Evolutionary conservation across 2,329 filamentous ascomycete genomes (phyloP).

Genomic region (Tolypocladium nubicola): DNA sequence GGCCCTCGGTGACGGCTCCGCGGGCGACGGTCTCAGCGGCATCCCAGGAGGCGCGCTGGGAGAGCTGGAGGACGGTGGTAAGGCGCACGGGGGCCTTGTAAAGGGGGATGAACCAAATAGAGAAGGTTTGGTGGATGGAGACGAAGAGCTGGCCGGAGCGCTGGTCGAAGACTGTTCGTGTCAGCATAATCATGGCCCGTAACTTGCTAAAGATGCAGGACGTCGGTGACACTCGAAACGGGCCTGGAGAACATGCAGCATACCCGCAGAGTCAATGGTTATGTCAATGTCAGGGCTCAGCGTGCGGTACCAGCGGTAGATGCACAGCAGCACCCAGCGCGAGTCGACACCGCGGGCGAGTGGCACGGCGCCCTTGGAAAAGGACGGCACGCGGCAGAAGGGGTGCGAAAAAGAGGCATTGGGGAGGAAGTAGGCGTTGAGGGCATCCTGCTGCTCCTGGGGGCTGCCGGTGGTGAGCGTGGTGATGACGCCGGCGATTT

Average conservation of each 20-base stretch:
- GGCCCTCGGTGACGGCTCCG: slow-evolving; percentile 2
- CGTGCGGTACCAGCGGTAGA: slow-evolving; percentile 80
- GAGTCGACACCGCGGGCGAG: slow-evolving; percentile 42
- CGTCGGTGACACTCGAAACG: not conserved
- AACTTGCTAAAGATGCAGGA: not conserved
- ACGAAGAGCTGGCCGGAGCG: slow-evolving; percentile 59
- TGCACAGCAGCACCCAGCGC: slow-evolving; percentile 52
- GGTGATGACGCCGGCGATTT: slow-evolving; percentile 58
- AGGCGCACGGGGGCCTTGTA: slow-evolving; percentile 58
- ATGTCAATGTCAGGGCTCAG: slow-evolving; percentile 65
- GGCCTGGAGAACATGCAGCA: not conserved
- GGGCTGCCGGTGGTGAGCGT: slow-evolving; percentile 58
- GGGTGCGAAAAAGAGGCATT: slow-evolving; percentile 69
- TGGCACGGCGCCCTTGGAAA: slow-evolving; percentile 30
- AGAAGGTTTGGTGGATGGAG: slow-evolving; percentile 63
- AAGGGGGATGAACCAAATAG: slow-evolving; percentile 67
- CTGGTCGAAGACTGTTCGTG: slow-evolving; percentile 52
- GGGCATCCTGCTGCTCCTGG: slow-evolving; percentile 50
- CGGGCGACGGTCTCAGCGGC: not conserved
- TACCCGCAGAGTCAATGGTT: slow-evolving; percentile 48
- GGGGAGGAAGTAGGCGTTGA: slow-evolving; percentile 64
- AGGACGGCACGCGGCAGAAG: slow-evolving; percentile 58
- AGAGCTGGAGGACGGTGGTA: slow-evolving; percentile 56
- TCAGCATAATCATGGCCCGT: not conserved
- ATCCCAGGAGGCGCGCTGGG: slow-evolving; percentile 26